phyloP scores from a whole-genome alignment of 805 yeast species.

The Hanseniaspora valbyensis region DNA sequence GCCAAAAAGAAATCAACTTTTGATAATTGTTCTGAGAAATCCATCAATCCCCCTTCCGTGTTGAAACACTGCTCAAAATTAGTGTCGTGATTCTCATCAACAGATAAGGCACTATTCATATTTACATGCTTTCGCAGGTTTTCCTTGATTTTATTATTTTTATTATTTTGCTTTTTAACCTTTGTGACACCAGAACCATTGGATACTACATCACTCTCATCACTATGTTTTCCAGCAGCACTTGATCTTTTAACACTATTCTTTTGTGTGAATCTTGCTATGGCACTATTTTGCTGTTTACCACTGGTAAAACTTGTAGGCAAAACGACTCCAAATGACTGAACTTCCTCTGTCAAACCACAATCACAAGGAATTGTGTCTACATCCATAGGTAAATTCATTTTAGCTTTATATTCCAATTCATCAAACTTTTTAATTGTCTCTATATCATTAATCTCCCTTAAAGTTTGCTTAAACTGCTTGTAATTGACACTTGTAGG shows the following conservation, averaged over 20 bases:
- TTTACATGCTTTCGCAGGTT: slow-evolving; percentile 1
- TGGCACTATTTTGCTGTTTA: slow-evolving; percentile 7
- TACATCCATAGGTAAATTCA: slow-evolving; percentile 27
- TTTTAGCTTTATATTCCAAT: slow-evolving; percentile 27
- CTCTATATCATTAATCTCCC: slow-evolving; percentile 25
- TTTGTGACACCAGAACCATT: not conserved
- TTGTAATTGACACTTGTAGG: slow-evolving; percentile 30
- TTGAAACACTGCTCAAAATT: not conserved
- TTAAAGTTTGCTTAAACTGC: slow-evolving; percentile 26
- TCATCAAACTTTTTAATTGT: slow-evolving; percentile 30
- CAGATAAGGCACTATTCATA: not conserved
- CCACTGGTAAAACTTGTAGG: slow-evolving; percentile 23
- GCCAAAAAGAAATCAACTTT: not conserved
- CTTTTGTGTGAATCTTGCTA: slow-evolving; percentile 4
- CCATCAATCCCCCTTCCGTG: not conserved
- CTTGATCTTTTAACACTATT: not conserved
- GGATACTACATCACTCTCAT: not conserved
- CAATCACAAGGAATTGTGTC: slow-evolving; percentile 30
- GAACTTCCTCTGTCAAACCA: slow-evolving; percentile 30
- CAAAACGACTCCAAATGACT: slow-evolving; percentile 28
- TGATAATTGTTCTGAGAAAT: not conserved
- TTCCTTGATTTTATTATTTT: not conserved
- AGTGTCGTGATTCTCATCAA: not conserved
- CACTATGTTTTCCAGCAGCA: not conserved
- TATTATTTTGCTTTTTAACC: not conserved